Evolutionary conservation across 2,329 filamentous ascomycete genomes (phyloP).

Genomic region (Phaeophleospora eucalypticola): DNA sequence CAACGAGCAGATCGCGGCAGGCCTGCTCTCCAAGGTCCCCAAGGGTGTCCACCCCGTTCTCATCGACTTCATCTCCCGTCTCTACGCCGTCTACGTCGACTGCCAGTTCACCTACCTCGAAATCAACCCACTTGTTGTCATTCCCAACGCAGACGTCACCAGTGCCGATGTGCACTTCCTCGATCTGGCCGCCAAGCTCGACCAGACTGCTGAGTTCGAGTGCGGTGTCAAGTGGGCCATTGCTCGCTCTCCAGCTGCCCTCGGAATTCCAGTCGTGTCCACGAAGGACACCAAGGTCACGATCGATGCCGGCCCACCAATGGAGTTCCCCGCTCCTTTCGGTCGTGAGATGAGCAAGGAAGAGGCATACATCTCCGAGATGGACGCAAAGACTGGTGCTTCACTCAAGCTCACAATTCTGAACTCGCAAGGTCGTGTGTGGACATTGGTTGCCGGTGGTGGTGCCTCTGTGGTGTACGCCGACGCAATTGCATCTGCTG

Average conservation of each 20-base stretch:
- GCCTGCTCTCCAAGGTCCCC: conserved; percentile 88
- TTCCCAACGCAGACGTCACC: conserved; percentile 87
- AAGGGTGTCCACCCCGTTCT: conserved; percentile 95
- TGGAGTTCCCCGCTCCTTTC: conserved; percentile 98
- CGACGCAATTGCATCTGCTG: conserved; percentile 93
- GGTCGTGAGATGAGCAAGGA: conserved; percentile 98
- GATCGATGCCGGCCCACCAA: conserved; percentile 93
- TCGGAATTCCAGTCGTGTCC: conserved; percentile 68
- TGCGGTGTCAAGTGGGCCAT: conserved; percentile 99
- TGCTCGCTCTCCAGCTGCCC: conserved; percentile 81
- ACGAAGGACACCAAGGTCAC: conserved; percentile 68
- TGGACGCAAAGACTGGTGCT: conserved; percentile 98
- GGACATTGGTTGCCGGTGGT: conserved; percentile 98
- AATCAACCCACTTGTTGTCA: conserved; percentile 98
- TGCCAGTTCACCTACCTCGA: conserved; percentile 99
- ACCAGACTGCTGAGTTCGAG: conserved; percentile 99
- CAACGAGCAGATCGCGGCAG: conserved; percentile 83
- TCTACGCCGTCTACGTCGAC: conserved; percentile 99
- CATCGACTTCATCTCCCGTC: conserved; percentile 96
- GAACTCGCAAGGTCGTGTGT: conserved; percentile 86
- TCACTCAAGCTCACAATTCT: conserved; percentile 97
- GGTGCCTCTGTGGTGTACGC: conserved; percentile 99
- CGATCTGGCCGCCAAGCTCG: conserved; percentile 95
- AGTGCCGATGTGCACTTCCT: conserved; percentile 96
- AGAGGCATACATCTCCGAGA: conserved; percentile 97